Evolutionary conservation across 352 stramenopile genomes (phyloP), one percentile per base, ranked within the genome.

Genomic region (Globisporangium perplexum): DNA sequence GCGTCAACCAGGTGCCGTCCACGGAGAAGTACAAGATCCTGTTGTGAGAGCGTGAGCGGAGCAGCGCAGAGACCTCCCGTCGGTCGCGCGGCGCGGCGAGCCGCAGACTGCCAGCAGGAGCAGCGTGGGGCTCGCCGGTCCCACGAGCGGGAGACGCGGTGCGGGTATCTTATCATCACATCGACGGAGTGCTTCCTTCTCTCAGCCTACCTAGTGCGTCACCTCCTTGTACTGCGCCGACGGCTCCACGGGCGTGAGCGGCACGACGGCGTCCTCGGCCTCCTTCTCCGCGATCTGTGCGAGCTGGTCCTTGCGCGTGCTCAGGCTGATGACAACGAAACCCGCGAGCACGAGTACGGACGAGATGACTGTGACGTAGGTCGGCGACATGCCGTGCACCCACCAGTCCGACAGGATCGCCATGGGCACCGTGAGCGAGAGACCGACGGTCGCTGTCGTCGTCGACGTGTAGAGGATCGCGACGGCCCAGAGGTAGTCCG

Each of bases 21-120:
- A 97, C 97, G 7, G 97, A 99, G 71, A 99, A 99, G 68, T 99
- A 99, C 74, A 99, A 99, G 63, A 99, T 99, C 70, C 74, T 99
- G 55, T 65, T 99, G 24, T 99, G n/a, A 52, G 24, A 17, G 30
- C 14, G 24, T 28, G 8, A n/a, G 7, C 7, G 10, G 15, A 17
- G 14, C n/a, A 42, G n/a, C n/a, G n/a, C n/a, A n/a, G 26, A 41
- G 20, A 11, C 10, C 31, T 38, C 31, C 31, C 31, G 12, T 38
- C n/a, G n/a, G n/a, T n/a, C n/a, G n/a, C 14, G 24, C 23, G 30
- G 28, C n/a, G n/a, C 10, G 38, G 17, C 43, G 51, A 57, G 51
- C 41, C 41, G 43, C 51, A 57, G 51, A 26, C 51, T 49, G 51
- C 42, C 6, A n/a, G 17, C 18, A 28, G 18, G 18, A 55, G 42